Evolutionary conservation across 331 rosid genomes (phyloP).

Genomic region (Acacia pycnantha): DNA sequence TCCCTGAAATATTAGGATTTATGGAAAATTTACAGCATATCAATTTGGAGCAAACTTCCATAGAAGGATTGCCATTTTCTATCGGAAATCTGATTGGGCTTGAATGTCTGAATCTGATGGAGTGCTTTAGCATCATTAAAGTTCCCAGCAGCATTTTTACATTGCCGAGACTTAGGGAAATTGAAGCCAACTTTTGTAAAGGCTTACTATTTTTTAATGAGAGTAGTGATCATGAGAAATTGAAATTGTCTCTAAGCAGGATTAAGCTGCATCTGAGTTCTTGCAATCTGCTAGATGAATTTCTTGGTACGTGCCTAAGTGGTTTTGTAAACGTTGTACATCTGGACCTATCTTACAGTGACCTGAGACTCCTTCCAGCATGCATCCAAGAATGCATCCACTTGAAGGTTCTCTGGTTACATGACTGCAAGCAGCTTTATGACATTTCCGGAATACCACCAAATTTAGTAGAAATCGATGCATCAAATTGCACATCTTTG

Average conservation of each 20-base stretch:
- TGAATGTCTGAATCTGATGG: slow-evolving; percentile 21
- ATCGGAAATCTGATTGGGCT: slow-evolving; percentile 30
- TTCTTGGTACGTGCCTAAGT: too few species aligned
- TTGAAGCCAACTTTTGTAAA: too few species aligned
- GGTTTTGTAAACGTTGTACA: too few species aligned
- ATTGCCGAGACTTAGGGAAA: too few species aligned
- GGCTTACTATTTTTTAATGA: too few species aligned
- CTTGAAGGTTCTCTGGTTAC: slow-evolving; percentile 18
- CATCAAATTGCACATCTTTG: slow-evolving; percentile 35
- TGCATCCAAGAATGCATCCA: slow-evolving; percentile 28
- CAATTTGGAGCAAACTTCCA: slow-evolving; percentile 31
- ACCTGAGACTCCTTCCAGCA: slow-evolving; percentile 16
- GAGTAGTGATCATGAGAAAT: too few species aligned
- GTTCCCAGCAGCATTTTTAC: too few species aligned
- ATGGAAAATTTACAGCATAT: background rate
- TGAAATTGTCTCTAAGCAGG: too few species aligned
- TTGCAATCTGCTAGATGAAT: too few species aligned
- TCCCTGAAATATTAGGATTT: slow-evolving; percentile 27
- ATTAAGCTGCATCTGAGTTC: too few species aligned
- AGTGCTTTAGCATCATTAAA: too few species aligned
- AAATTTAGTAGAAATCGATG: slow-evolving; percentile 12
- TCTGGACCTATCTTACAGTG: slow-evolving; percentile 18
- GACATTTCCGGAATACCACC: slow-evolving; percentile 26
- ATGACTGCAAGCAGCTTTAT: slow-evolving; percentile 21
- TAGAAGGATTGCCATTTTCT: slow-evolving; percentile 25